Base-by-base conservation (phyloP, 2,329 filamentous ascomycete genomes). In the Sclerotinia trifoliorum region DNA sequence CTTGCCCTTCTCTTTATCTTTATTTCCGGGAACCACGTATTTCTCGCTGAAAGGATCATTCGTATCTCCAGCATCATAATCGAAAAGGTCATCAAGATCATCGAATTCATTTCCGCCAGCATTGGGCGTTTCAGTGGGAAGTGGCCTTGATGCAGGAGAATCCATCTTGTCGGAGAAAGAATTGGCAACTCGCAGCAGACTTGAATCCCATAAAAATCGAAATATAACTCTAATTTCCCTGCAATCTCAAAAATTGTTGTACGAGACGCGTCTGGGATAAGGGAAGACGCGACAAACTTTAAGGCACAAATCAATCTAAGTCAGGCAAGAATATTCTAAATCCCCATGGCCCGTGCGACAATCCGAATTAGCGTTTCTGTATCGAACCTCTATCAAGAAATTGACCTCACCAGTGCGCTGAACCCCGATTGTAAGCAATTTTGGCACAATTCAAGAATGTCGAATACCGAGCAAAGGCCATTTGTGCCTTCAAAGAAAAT, bases 401-500 rank as follows among this genome's bases (percentile, higher is more conserved):
- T 64, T 63, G 39, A 67, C 46, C 57, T 39, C 35, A 49, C 57
- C 56, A 61, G 65, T 39, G 44, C 32, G 56, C 39, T 35, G 65
- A 68, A 62, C 44, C 56, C 64, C 69, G 60, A 70, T 69, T 54
- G 66, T 65, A 69, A 70, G 60, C 74, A 75, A 75, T 76, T 76
- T 76, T 76, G 75, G 71, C 69, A 71, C 68, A 69, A 68, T 73
- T 71, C 75, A 78, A 78, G 74, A 66, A 78, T 78, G 77, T 77
- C 77, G 62, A 78, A 77, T 72, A 70, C 70, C 52, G 76, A 77
- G 68, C 77, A 78, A 69, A 76, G 77, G 75, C 81, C 81, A 39
- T 85, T 88, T 77, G 85, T 92, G 73, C 90, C 91, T 69, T 89
- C 90, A 79, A 96, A 95, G 87, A 85, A 88, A 78, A 82, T 93